Percentiles rank a stretch among this genome's conserved stretches.
Conservation (phyloP, 768 basidiomycete species). For the Mycena vitilis region DNA sequence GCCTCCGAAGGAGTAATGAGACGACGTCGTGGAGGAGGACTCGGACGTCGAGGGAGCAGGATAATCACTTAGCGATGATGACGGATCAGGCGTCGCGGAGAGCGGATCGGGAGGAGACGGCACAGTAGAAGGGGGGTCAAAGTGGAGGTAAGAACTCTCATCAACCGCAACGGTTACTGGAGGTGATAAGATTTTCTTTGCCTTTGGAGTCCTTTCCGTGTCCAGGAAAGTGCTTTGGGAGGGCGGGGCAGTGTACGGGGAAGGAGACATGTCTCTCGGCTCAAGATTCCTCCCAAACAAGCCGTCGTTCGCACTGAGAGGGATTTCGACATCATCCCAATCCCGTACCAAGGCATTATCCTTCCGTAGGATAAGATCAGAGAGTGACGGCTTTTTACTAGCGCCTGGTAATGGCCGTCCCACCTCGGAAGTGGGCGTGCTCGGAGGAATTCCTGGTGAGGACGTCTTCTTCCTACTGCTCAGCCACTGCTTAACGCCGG, state of each 20-base stretch:
- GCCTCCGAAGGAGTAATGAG: slow-evolving; percentile 66
- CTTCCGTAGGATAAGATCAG: slow-evolving; percentile 73
- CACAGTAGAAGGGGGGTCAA: slow-evolving; percentile 52
- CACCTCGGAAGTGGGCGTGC: slow-evolving; percentile 47
- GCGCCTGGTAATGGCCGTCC: slow-evolving; percentile 52
- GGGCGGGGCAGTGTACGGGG: slow-evolving; percentile 28
- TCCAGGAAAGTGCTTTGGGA: slow-evolving; percentile 39
- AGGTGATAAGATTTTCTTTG: slow-evolving; percentile 51
- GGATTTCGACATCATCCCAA: slow-evolving; percentile 72
- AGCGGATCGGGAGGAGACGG: slow-evolving; percentile 66
- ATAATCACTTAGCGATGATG: slow-evolving; percentile 80
- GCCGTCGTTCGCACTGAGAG: slow-evolving; percentile 59
- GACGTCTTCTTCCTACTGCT: slow-evolving; percentile 69
- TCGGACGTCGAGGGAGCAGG: slow-evolving; percentile 77
- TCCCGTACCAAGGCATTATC: slow-evolving; percentile 67
- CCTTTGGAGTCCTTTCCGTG: slow-evolving; percentile 56
- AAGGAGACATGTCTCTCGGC: slow-evolving; percentile 28
- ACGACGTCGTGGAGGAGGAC: slow-evolving; percentile 79
- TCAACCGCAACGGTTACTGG: slow-evolving; percentile 38
- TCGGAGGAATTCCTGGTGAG: slow-evolving; percentile 40
- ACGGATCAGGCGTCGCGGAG: slow-evolving; percentile 81
- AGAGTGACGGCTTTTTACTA: slow-evolving; percentile 73
- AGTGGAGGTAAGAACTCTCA: slow-evolving; percentile 41
- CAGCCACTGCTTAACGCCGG: slow-evolving; percentile 86
- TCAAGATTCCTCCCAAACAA: slow-evolving; percentile 41